Evolutionary conservation across 2,329 filamentous ascomycete species (phyloP).

Genomic region (Aspergillus bombycis): DNA sequence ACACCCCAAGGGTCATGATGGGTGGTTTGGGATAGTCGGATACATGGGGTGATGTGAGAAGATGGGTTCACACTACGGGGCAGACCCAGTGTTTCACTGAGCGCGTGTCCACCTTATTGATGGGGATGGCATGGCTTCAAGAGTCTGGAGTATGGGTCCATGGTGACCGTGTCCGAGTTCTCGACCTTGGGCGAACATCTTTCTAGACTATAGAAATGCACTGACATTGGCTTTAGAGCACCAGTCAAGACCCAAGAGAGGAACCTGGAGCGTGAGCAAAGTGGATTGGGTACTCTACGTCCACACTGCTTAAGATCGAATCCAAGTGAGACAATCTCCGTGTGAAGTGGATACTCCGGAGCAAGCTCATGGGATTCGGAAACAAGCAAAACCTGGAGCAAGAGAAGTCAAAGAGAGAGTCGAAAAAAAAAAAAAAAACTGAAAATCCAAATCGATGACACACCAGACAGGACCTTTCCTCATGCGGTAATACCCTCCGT

Average conservation of each 20-base stretch:
- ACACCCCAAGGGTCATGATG: neutral
- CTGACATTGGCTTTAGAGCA: neutral
- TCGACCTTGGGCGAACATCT: neutral
- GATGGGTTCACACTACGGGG: neutral
- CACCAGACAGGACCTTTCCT: neutral
- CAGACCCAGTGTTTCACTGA: neutral
- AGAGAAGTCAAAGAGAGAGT: neutral
- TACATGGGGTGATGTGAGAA: neutral
- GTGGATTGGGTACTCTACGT: neutral
- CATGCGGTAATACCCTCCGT: constrained; percentile 7
- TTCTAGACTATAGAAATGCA: neutral
- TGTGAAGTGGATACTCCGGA: neutral
- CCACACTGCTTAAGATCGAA: neutral
- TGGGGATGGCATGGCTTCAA: neutral
- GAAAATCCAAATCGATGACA: neutral
- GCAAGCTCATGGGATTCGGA: neutral
- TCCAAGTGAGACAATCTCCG: neutral
- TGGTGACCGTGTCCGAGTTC: neutral
- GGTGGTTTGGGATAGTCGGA: neutral
- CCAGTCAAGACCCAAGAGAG: neutral
- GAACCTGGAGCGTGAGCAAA: neutral
- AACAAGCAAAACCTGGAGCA: neutral
- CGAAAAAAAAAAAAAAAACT: neutral
- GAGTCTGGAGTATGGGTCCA: constrained; percentile 2
- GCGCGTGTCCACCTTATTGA: neutral